Evolutionary conservation across 192 early-diverging fungal species (phyloP), one percentile per base, ranked within the genome.

Genomic region (Coemansia sp.): DNA sequence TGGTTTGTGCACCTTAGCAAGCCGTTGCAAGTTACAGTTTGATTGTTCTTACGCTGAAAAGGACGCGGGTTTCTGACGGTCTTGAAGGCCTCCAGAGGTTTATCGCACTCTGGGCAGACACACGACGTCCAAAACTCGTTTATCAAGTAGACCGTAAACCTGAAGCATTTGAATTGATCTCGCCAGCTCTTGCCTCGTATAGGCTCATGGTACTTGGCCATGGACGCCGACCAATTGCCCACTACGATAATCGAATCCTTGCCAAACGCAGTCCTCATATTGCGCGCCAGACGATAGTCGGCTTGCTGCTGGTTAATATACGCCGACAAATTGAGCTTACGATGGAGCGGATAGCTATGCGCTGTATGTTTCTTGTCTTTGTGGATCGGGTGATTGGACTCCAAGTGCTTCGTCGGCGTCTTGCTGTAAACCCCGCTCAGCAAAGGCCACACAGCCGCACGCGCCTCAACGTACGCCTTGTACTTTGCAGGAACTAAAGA

Each of bases 161-260:
- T 65, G 17, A 67, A 45, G 5, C 27, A 11, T 9, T 42, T 53
- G 29, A 73, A 38, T 41, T 62, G 60, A 4, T 34, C 23, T 2
- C 64, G 44, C 45, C 57, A 23, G 21, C 65, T 59, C 32, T 55
- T 62, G 25, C 60, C 72, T 2, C 46, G 42, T 31, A 67, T 73
- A 14, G 71, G 64, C 59, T 66, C 64, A 3, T 66, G 64, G 64
- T 34, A 67, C 1, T 6, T 8, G 8, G 7, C 19, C 41, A 61
- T 62, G 1, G 71, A 55, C 10, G 71, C 71, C 0, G 71, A 73
- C 71, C 71, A 67, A 23, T 67, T 66, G 12, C 71, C 48, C 31
- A 73, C 46, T 10, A 67, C 38, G 2, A 62, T 31, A 14, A 73
- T 64, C 19, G 31, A 5, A 34, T 67, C 41, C n/a, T 42, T 5